These are phyloP conservation scores for Knoxia roxburghii DNA, from an alignment of 257 asterid species.

Conservation along the genomic window DNA sequence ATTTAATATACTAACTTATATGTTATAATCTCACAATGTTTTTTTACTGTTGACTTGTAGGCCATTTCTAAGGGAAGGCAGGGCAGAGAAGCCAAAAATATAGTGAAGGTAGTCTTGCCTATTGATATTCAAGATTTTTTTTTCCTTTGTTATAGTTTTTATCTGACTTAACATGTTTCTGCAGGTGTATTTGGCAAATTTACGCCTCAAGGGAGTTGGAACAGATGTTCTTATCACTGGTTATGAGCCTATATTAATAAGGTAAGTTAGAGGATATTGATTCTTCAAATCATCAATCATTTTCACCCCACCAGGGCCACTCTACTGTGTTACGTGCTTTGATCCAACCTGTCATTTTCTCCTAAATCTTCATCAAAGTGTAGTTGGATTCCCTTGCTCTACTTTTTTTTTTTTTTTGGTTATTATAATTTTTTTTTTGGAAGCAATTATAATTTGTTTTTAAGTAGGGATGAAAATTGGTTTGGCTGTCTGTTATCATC, in stretches of 20 bases:
- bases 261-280: constrained; percentile 39
- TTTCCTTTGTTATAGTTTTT: not conserved
- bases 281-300: no score
- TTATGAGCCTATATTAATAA: constrained; percentile 73
- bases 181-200: constrained; percentile 84
- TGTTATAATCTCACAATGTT: no score
- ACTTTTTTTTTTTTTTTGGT: not conserved
- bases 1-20: no score
- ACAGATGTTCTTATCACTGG: constrained; percentile 83
- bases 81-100: constrained; percentile 88
- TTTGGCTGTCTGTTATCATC: not conserved
- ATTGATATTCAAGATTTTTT: not conserved
- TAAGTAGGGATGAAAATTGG: not conserved
- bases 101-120: constrained; percentile 49
- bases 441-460: not conserved
- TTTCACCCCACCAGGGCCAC: not conserved
- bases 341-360: no score
- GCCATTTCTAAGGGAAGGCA: constrained; percentile 87
- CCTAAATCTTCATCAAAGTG: not conserved
- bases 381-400: not conserved
- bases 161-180: constrained; percentile 16
- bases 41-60: constrained; percentile 41
- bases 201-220: constrained; percentile 79
- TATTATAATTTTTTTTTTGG: not conserved
- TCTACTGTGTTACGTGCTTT: not conserved